phyloP scores from a whole-genome alignment of 2,329 filamentous ascomycete species.

The Tetracladium maxilliforme region DNA sequence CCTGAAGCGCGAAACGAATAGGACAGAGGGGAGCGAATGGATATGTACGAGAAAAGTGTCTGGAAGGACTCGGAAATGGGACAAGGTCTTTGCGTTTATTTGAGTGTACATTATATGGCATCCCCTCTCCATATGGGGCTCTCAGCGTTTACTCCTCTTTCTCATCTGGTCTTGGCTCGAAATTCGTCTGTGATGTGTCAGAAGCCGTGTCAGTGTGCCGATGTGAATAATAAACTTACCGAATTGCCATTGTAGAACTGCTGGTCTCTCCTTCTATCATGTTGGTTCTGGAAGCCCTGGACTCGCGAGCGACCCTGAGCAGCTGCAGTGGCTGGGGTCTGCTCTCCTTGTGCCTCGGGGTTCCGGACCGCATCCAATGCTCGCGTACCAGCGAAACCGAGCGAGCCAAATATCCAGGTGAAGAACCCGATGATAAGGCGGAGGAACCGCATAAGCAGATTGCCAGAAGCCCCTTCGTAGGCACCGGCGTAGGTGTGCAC shows the following conservation, averaged over 20 bases:
- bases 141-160: conserved; percentile 2
- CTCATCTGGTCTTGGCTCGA: conserved; percentile 6
- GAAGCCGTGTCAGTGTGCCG: conserved; percentile 1
- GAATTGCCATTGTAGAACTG: conserved; percentile 90
- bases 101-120: too few species aligned
- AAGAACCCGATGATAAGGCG: conserved; percentile 25
- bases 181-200: conserved; percentile 6
- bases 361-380: conserved; percentile 3
- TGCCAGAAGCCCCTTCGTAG: conserved; percentile 28
- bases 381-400: conserved; percentile 22
- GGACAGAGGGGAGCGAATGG: too few species aligned
- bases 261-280: conserved; percentile 38
- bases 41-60: too few species aligned
- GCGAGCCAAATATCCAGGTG: conserved; percentile 22
- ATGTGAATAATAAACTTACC: conserved; percentile 30
- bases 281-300: conserved; percentile 35
- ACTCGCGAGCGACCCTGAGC: conserved; percentile 16
- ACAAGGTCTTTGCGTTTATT: too few species aligned
- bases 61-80: too few species aligned
- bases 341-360: background rate
- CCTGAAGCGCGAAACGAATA: too few species aligned
- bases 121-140: too few species aligned
- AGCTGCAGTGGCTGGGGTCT: conserved; percentile 2
- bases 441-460: too few species aligned
- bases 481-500: conserved; percentile 45